Percentiles rank a stretch among this genome's conserved stretches.
Evolutionary conservation across 257 asterid genomes (phyloP).

Genomic region (Nicotiana paniculata): DNA sequence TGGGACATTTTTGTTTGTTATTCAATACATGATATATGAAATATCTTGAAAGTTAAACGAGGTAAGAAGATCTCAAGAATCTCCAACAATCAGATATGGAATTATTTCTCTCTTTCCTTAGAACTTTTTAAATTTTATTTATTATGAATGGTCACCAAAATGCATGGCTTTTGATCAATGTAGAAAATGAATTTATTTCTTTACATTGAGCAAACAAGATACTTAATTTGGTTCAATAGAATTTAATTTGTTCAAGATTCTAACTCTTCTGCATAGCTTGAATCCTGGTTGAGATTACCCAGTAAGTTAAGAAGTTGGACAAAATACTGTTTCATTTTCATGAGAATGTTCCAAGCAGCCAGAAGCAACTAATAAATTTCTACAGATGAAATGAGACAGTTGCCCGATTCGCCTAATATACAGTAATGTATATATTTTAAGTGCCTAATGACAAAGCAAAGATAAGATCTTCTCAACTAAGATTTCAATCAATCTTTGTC

Average conservation of each 20-base stretch:
- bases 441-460: background rate
- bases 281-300: background rate
- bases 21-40: background rate
- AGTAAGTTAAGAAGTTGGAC: too few relatives aligned
- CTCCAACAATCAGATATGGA: background rate
- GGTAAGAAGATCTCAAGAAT: background rate
- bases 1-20: background rate
- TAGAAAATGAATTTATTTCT: background rate
- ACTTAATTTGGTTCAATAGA: too few relatives aligned
- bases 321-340: background rate
- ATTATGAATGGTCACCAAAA: background rate
- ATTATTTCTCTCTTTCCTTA: background rate
- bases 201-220: background rate
- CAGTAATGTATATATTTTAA: background rate
- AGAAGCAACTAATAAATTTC: background rate
- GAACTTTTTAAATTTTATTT: background rate
- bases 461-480: background rate
- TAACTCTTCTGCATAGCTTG: background rate
- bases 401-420: background rate
- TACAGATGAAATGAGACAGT: background rate
- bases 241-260: background rate
- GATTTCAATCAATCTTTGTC: background rate
- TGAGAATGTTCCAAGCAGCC: background rate
- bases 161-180: background rate
- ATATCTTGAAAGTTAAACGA: background rate